Base-by-base conservation (phyloP, 495 filamentous ascomycete genomes). In the Aspergillus olivimuriae region DNA sequence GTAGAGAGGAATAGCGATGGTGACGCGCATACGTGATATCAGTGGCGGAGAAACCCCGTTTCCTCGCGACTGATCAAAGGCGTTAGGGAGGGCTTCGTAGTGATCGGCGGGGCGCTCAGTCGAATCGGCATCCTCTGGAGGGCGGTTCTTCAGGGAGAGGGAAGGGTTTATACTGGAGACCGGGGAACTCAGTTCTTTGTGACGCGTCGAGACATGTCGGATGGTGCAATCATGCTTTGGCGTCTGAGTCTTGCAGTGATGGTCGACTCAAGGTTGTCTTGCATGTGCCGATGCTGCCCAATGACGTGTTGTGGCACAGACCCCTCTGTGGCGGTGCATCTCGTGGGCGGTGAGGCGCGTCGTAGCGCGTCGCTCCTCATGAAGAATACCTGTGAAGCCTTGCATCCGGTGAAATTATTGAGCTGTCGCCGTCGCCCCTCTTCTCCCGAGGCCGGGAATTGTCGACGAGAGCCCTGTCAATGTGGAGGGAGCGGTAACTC, bases 241-340 rank as follows among this genome's bases (percentile, higher is more conserved):
- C n/a, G n/a, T n/a, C n/a, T n/a, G n/a, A n/a, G n/a, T n/a, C n/a
- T 28, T 28, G 24, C 5, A 11, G 11, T 28, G 24, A 28, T 6
- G 5, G 24, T 28, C 24, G 11, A 6, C 24, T 28, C 11, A 28
- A 28, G 24, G 6, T 11, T 6, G 5, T 11, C 6, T 46, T 31
- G 39, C 44, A 44, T 50, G 42, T 41, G 47, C 47, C 40, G 48
- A 50, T 48, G 48, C 53, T 36, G 34, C 34, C 53, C 55, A 62
- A 69, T 69, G 66, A 69, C 66, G 63, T 67, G 63, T 46, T 42
- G 37, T 39, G 43, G 47, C 43, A 46, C 23, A 21, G 22, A n/a
- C 18, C 9, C 14, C 6, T 14, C n/a, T 9, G 14, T 31, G 31
- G 37, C 21, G 43, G 42, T 43, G 40, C 34, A 33, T 20, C 16